These are phyloP conservation scores for Solanum raphanifolium DNA, from an alignment of 257 asterid genomes.

Conservation along the genomic window DNA sequence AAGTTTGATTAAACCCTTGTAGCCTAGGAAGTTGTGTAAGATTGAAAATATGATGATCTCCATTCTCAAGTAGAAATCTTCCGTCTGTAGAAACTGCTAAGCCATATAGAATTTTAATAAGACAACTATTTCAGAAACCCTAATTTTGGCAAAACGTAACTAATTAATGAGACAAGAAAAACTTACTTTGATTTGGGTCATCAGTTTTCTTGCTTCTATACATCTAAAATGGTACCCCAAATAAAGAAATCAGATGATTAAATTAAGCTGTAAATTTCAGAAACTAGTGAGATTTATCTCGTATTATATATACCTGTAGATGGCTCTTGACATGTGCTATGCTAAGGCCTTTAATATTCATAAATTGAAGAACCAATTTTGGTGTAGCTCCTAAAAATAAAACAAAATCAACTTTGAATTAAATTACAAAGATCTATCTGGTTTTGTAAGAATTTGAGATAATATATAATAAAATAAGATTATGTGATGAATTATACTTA, in stretches of 20 bases:
- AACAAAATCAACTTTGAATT: neutral
- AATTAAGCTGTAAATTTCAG: neutral
- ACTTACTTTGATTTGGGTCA: conserved; percentile 81
- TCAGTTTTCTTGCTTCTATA: conserved; percentile 91
- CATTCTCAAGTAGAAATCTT: conserved; percentile 51
- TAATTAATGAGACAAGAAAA: neutral
- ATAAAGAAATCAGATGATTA: neutral
- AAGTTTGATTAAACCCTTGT: conserved; percentile 44
- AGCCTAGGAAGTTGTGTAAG: conserved; percentile 78
- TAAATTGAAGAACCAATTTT: conserved; percentile 82
- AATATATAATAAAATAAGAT: neutral
- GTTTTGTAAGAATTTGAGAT: neutral
- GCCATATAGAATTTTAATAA: neutral
- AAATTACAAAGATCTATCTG: neutral
- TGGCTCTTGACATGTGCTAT: conserved; percentile 99
- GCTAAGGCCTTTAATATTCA: conserved; percentile 89
- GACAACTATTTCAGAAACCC: conserved; percentile 8
- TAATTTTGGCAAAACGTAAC: conserved; percentile 1
- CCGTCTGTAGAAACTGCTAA: conserved; percentile 35
- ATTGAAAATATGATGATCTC: conserved; percentile 65
- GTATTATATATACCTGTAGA: conserved; percentile 60
- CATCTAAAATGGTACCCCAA: conserved; percentile 36
- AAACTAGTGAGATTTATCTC: neutral
- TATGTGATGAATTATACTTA: conserved; percentile 14
- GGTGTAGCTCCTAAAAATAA: conserved; percentile 79